Percentiles rank a stretch among this genome's conserved stretches.
Conservation (phyloP, 352 stramenopile genomes). For the Peronospora belbahrii region DNA sequence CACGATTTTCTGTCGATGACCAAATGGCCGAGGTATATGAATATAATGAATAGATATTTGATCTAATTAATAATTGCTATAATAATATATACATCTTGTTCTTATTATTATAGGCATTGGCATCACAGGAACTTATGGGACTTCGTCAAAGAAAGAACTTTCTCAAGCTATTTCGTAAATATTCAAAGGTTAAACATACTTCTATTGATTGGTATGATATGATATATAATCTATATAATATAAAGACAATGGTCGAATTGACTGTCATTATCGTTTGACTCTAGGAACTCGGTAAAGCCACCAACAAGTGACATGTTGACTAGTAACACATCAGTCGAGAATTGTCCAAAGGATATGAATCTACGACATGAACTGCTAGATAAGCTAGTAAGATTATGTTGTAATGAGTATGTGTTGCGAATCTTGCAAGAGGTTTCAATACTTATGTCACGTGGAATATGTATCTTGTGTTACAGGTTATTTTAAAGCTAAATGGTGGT, state of each 20-base stretch:
- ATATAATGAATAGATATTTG: no score
- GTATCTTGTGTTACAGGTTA: slow-evolving; percentile 45
- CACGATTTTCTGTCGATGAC: slow-evolving; percentile 80
- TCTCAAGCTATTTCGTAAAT: slow-evolving; percentile 87
- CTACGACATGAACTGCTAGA: slow-evolving; percentile 91
- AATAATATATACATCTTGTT: background rate
- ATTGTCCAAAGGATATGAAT: slow-evolving; percentile 88
- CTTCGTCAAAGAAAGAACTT: slow-evolving; percentile 80
- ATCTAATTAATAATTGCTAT: no score
- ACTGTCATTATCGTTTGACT: background rate
- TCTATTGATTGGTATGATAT: slow-evolving; percentile 66
- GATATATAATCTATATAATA: slow-evolving; percentile 10
- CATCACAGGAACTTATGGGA: slow-evolving; percentile 73
- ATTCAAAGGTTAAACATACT: slow-evolving; percentile 74
- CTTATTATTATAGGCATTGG: slow-evolving; percentile 46
- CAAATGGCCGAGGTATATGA: slow-evolving; percentile 74
- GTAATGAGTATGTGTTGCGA: background rate
- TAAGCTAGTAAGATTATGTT: slow-evolving; percentile 72
- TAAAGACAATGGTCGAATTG: background rate
- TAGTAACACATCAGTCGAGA: slow-evolving; percentile 65
- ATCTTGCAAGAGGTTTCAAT: background rate
- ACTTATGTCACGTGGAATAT: slow-evolving; percentile 9
- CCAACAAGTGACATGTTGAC: slow-evolving; percentile 69
- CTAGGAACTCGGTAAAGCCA: slow-evolving; percentile 70
- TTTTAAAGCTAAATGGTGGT: slow-evolving; percentile 99